These are phyloP conservation scores for Tolypocladium guangdongense DNA, from an alignment of 2,329 filamentous ascomycete species.

Conservation along the genomic window DNA sequence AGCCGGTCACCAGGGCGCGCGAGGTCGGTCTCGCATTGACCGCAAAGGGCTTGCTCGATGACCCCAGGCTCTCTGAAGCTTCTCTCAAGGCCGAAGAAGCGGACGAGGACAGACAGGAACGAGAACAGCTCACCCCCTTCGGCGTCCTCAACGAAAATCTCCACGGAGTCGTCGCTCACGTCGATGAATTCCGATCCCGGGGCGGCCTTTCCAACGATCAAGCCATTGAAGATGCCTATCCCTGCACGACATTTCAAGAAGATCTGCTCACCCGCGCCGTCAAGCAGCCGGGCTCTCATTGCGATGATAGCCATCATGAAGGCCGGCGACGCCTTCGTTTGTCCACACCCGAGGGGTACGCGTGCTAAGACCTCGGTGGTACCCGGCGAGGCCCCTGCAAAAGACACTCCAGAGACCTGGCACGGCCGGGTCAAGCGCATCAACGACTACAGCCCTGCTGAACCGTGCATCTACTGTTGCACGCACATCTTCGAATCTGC, in stretches of 20 bases:
- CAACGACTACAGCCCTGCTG: not conserved
- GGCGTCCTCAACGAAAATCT: not conserved
- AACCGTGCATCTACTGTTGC: not conserved
- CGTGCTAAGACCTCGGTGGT: too few relatives aligned
- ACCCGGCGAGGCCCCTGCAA: slow-evolving; percentile 2
- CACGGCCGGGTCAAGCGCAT: not conserved
- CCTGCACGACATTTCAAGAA: slow-evolving; percentile 26
- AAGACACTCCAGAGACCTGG: not conserved
- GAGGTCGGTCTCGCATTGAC: slow-evolving; percentile 1
- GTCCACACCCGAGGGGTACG: too few relatives aligned
- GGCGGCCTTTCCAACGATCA: not conserved
- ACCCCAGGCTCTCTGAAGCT: not conserved
- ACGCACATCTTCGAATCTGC: not conserved
- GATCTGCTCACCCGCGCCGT: slow-evolving; percentile 23
- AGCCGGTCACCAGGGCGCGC: slow-evolving; percentile 3
- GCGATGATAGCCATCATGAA: slow-evolving; percentile 5
- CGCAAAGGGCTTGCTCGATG: slow-evolving; percentile 8
- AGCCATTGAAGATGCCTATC: slow-evolving; percentile 21
- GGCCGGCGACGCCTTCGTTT: slow-evolving; percentile 5
- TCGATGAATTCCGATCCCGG: not conserved
- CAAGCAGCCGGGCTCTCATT: slow-evolving; percentile 14
- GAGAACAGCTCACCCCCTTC: not conserved
- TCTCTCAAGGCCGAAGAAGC: slow-evolving; percentile 5
- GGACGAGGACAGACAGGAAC: not conserved
- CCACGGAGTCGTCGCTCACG: not conserved